Evolutionary conservation across 1,284 basidiomycete genomes (phyloP).

Genomic region (Phellinidium pouzarii): DNA sequence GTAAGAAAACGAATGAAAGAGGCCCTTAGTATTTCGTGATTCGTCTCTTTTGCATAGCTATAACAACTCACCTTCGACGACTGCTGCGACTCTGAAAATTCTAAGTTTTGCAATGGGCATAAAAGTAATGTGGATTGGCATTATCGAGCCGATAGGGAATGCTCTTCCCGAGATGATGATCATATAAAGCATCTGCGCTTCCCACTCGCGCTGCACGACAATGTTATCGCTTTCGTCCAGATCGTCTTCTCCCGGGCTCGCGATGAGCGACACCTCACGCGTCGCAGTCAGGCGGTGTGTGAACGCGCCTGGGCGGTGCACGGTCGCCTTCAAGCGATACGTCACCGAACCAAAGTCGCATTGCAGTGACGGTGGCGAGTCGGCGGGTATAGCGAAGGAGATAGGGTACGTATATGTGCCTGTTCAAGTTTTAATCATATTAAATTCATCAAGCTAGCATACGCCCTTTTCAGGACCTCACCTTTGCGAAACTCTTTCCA

Average conservation of each 20-base stretch:
- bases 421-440: slow-evolving; percentile 24
- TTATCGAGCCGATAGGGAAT: slow-evolving; percentile 77
- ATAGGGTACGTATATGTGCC: slow-evolving; percentile 96
- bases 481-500: slow-evolving; percentile 93
- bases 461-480: slow-evolving; percentile 28
- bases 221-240: slow-evolving; percentile 78
- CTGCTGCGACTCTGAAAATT: slow-evolving; percentile 69
- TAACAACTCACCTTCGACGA: slow-evolving; percentile 69
- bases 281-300: slow-evolving; percentile 66
- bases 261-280: slow-evolving; percentile 74
- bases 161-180: slow-evolving; percentile 77
- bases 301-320: slow-evolving; percentile 80
- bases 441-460: slow-evolving; percentile 6
- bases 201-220: slow-evolving; percentile 89
- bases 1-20: slow-evolving; percentile 1
- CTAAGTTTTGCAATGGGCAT: slow-evolving; percentile 84
- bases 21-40: neutral
- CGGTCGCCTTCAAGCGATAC: slow-evolving; percentile 80
- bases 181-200: slow-evolving; percentile 81
- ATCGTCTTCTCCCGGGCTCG: slow-evolving; percentile 74
- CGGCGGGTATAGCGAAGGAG: slow-evolving; percentile 79
- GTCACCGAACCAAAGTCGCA: slow-evolving; percentile 75
- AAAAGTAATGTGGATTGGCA: slow-evolving; percentile 79
- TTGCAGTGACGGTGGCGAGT: slow-evolving; percentile 74
- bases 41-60: neutral